Evolutionary conservation across 768 basidiomycete species (phyloP), one percentile per base, ranked within the genome.

Genomic region (Leccinum olivaceopallidum): DNA sequence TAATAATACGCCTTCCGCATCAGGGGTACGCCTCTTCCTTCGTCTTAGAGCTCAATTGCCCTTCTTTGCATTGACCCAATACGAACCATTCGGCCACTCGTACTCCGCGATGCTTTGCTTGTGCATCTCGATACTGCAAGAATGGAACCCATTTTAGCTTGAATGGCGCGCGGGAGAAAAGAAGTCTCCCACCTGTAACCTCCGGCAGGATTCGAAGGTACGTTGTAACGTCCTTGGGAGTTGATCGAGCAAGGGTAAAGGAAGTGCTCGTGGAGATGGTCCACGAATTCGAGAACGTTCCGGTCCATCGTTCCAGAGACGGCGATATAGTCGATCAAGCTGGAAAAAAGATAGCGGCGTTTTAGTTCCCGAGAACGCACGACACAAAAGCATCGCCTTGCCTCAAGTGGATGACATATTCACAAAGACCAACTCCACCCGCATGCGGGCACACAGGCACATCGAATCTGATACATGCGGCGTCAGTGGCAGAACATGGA

Each of bases 211-310:
- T 90, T 84, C 59, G 67, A 76, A 0, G 94, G 94, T 5, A 95
- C 90, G 67, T 94, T 95, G 75, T 97, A 98, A 42, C 93, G 81
- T 44, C 95, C 95, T 16, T 81, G 81, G 2, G 76, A 63, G 76
- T 95, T 97, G 78, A 98, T 93, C 18, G 92, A 89, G 67, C 91
- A 92, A 3, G 94, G 94, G 61, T 86, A 86, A 48, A 88, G 77
- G 76, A 97, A 98, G 71, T 97, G 92, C 69, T 98, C 94, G 75
- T 98, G 95, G 42, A 98, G 80, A 73, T 97, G 95, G 71, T 94
- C 89, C 34, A 88, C 90, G 64, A 85, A 92, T 73, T 94, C 95
- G 44, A 98, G 86, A 5, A 97, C 95, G 71, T 98, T 97, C 54
- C 91, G 85, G 66, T 96, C 94, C 88, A 95, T 95, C 20, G 87